Percentiles rank a stretch among this genome's conserved stretches.
Conservation (phyloP, 208 protist genomes). For the Crithidia fasciculata region DNA sequence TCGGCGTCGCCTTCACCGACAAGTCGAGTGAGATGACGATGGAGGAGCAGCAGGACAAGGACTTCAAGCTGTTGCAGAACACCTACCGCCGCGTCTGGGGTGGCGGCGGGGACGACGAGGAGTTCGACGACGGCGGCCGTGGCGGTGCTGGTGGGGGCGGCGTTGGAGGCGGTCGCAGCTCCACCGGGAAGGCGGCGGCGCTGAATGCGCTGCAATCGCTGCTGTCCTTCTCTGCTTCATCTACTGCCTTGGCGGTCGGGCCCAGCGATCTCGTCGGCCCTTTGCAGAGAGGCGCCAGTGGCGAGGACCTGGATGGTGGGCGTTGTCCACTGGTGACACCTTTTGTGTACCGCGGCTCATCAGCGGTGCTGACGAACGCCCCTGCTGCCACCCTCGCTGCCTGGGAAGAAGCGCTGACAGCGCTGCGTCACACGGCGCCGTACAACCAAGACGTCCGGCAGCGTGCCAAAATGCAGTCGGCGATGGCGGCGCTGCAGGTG, state of each 20-base stretch:
- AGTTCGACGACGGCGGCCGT: constrained; percentile 30
- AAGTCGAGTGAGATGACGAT: constrained; percentile 88
- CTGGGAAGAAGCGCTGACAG: constrained; percentile 29
- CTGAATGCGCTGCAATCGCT: constrained; percentile 24
- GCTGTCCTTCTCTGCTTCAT: constrained; percentile 21
- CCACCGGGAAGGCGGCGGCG: constrained; percentile 10
- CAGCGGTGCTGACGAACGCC: neutral
- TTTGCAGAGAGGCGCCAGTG: constrained; percentile 10
- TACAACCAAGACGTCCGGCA: constrained; percentile 39
- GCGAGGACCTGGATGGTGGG: constrained; percentile 11
- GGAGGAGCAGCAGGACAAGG: constrained; percentile 83
- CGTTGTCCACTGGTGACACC: constrained; percentile 7
- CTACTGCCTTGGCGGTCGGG: constrained; percentile 12
- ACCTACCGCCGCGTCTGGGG: constrained; percentile 50
- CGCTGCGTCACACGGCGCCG: constrained; percentile 31
- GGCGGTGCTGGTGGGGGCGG: constrained; percentile 11
- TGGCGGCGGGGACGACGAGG: constrained; percentile 27
- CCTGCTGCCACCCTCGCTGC: constrained; percentile 24
- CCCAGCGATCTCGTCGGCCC: constrained; percentile 13
- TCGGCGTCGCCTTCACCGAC: constrained; percentile 75
- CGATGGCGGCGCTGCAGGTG: constrained; percentile 60
- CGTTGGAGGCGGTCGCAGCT: constrained; percentile 7
- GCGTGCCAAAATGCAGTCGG: constrained; percentile 48
- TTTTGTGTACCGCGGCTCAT: constrained; percentile 31
- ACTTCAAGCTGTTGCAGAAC: constrained; percentile 61